Evolutionary conservation across 148 eudicot genomes (phyloP), one percentile per base, ranked within the genome.

Genomic region (Limonium bicolor): DNA sequence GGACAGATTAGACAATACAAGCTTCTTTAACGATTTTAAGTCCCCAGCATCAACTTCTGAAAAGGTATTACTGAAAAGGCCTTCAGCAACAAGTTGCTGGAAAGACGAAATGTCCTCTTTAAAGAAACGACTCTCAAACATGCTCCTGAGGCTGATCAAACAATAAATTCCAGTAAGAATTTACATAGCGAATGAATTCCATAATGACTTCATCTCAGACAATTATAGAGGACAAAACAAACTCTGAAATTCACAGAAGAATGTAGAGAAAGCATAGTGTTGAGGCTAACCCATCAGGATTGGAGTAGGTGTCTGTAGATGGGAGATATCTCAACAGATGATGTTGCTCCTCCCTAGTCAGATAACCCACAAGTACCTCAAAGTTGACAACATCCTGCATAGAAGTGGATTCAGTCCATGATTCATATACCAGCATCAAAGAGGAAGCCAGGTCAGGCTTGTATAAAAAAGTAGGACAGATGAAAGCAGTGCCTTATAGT

Each of bases 21-120:
- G 71, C 63, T 62, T 72, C 72, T 76, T 80, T 51, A 88, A 55
- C 1, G 48, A 56, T 59, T 60, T 67, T 14, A 8, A 74, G 17
- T 72, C 79, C 55, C 84, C 95, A 43, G 62, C 38, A 39, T 70
- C 68, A 23, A 61, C 49, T 35, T 67, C 79, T 15, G 77, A 32
- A 22, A 53, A 41, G 46, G 85, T 65, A 56, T 64, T 64, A 56
- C 84, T 90, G 27, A 90, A 68, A 41, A 77, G 64, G 24, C 95
- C 97, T 48, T 90, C 87, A 14, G 70, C 74, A 60, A 83, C 73
- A 25, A 90, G 77, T 54, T 75, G 70, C 63, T 80, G 87, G 57
- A 77, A 77, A 44, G 78, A 75, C 26, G 72, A 77, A 35, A 80
- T 35, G 58, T 73, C 73, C 66, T 82, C 87, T 71, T 66, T 69